Evolutionary conservation across 176 grass and related monocot species (phyloP), one percentile per base, ranked within the genome.

Genomic region (Musa beccarii): DNA sequence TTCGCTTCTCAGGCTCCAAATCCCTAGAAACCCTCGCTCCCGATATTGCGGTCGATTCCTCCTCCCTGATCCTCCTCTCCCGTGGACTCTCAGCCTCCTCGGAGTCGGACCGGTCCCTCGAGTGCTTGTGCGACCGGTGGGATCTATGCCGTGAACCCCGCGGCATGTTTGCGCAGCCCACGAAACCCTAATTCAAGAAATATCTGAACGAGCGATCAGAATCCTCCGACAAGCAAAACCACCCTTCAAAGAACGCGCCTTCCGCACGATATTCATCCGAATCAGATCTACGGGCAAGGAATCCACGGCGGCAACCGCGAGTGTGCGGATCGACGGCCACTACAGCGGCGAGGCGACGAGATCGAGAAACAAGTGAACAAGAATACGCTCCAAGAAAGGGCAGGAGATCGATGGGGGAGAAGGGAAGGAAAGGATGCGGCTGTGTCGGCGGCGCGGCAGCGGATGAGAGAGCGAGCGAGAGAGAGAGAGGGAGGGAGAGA

Each of bases 121-220:
- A 90, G 51, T 86, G 84, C 96, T 84, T 87, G 79, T 89, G 91
- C 49, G 96, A 95, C 7, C 92, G 85, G 79, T 99, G 96, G 22
- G 96, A 99, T 76, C 85, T 82, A 81, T 99, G 91, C 59, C 96
- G 90, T 71, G 96, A 95, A 53, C 77, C 89, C 76, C 96, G 88
- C 54, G 91, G 86, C 96, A 99, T 99, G 76, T 75, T 75, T 19
- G 70, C 66, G 21, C 55, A 85, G 21, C 72, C 59, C 70, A 53
- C 66, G 69, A 86, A 89, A 81, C 82, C 81, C 82, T 81, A 84
- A 68, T 80, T 75, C 78, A 53, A 53, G 51, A 51, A 73, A 23
- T 72, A n/a, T 4, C 23, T 64, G 61, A 52, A 63, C 49, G 24
- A 74, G 59, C 61, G 21, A 68, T 25, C 63, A 53, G 69, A 49